A percentile compares a stretch with the other conserved stretches of the same genome.
These are phyloP conservation scores for Orbilia ellipsospora DNA, from an alignment of 2,329 filamentous ascomycete genomes.

Conservation along the genomic window DNA sequence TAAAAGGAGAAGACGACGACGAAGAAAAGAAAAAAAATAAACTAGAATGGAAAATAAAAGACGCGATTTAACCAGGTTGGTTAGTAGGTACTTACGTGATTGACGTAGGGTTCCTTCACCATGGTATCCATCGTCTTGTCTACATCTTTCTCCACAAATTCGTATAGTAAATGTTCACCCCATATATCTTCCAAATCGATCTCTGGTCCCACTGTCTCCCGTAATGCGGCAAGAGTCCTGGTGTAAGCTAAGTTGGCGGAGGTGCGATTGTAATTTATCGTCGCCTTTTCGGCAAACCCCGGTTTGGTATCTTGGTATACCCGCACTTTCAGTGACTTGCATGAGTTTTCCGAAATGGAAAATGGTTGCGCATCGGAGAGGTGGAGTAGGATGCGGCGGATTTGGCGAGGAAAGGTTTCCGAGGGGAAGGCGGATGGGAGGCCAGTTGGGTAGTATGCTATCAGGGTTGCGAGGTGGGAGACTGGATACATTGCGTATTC, in stretches of 20 bases:
- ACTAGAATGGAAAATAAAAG: not conserved
- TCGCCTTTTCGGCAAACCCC: constrained; percentile 77
- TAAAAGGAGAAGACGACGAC: no score
- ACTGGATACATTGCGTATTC: constrained; percentile 70
- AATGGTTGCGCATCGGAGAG: constrained; percentile 66
- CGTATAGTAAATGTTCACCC: constrained; percentile 79
- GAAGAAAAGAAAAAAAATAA: no score
- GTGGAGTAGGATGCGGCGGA: constrained; percentile 68
- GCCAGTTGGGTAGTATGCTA: constrained; percentile 72
- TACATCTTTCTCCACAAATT: constrained; percentile 76
- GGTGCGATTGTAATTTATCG: constrained; percentile 75
- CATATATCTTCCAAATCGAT: constrained; percentile 82
- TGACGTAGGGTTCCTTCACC: constrained; percentile 82
- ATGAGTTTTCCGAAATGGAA: constrained; percentile 59
- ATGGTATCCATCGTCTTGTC: constrained; percentile 83
- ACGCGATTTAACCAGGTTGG: not conserved
- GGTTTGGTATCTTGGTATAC: constrained; percentile 69
- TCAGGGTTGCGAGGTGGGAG: constrained; percentile 70
- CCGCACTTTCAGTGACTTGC: constrained; percentile 65
- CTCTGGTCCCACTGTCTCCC: constrained; percentile 75
- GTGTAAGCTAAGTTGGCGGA: constrained; percentile 75
- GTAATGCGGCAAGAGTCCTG: constrained; percentile 71
- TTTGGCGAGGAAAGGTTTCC: constrained; percentile 60
- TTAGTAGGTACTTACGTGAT: constrained; percentile 63
- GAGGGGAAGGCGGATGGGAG: constrained; percentile 66